Conservation (phyloP, 495 filamentous ascomycete species). For the Sporormia fimetaria region DNA sequence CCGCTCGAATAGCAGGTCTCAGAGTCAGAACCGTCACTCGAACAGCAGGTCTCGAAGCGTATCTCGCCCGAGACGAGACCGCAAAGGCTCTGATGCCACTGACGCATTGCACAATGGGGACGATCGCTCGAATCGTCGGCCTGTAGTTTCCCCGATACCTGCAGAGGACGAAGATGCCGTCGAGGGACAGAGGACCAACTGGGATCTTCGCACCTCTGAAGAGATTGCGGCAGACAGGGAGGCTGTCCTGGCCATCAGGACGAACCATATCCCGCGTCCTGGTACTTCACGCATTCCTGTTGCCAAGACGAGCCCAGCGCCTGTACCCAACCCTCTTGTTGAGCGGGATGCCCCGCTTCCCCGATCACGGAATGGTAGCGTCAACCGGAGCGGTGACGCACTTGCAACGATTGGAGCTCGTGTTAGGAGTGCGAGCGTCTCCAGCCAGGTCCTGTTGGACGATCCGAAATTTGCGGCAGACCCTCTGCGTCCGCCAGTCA, state of each 20-base stretch:
- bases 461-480: conserved; percentile 35
- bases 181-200: conserved; percentile 36
- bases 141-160: conserved; percentile 38
- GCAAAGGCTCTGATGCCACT: conserved; percentile 9
- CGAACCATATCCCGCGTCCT: conserved; percentile 28
- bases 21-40: conserved; percentile 44
- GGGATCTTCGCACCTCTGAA: conserved; percentile 69
- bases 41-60: conserved; percentile 44
- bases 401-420: conserved; percentile 49
- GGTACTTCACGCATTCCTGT: conserved; percentile 71
- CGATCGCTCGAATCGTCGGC: conserved; percentile 36
- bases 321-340: conserved; percentile 56
- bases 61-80: conserved; percentile 1
- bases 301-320: conserved; percentile 61
- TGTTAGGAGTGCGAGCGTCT: conserved; percentile 60
- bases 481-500: conserved; percentile 11
- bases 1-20: conserved; percentile 47
- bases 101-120: conserved; percentile 4
- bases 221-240: conserved; percentile 56
- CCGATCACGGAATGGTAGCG: conserved; percentile 46
- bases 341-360: conserved; percentile 59
- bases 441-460: conserved; percentile 46
- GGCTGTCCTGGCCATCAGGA: conserved; percentile 34
- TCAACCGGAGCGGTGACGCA: conserved; percentile 44
- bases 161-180: conserved; percentile 32